Conservation (phyloP, 352 stramenopile genomes). For the Phytophthora chlamydospora region DNA sequence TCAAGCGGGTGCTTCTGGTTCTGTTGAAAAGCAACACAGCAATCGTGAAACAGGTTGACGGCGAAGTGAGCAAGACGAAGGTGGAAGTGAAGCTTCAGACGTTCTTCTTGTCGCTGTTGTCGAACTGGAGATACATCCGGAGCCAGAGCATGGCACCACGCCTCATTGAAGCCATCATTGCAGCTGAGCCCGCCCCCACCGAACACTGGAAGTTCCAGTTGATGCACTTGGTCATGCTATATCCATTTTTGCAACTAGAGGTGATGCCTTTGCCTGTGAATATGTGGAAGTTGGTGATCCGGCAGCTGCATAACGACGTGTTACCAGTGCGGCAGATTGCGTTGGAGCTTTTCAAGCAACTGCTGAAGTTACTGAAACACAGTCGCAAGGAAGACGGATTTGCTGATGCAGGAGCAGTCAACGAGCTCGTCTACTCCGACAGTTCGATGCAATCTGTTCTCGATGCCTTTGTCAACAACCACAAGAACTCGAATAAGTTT, state of each 20-base stretch:
- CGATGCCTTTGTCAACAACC: conserved; percentile 58
- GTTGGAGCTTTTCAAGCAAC: conserved; percentile 52
- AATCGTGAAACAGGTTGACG: conserved; percentile 59
- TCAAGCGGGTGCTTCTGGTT: conserved; percentile 48
- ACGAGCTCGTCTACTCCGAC: conserved; percentile 51
- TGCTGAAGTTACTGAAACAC: conserved; percentile 57
- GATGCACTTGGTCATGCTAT: conserved; percentile 74
- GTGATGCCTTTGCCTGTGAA: conserved; percentile 44
- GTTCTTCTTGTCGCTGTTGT: conserved; percentile 60
- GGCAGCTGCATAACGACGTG: conserved; percentile 61
- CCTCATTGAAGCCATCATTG: conserved; percentile 44
- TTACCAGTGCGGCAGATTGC: conserved; percentile 68
- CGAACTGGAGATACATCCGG: conserved; percentile 59
- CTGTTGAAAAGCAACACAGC: conserved; percentile 55
- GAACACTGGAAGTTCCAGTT: conserved; percentile 84
- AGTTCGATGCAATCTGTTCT: conserved; percentile 50
- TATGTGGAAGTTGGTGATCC: conserved; percentile 62
- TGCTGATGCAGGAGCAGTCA: conserved; percentile 15
- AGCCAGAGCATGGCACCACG: conserved; percentile 9
- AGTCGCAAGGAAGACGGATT: conserved; percentile 2
- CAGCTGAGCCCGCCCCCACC: conserved; percentile 39
- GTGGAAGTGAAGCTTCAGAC: conserved; percentile 57
- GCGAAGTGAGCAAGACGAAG: conserved; percentile 62
- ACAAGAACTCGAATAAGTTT: conserved; percentile 68
- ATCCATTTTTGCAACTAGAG: conserved; percentile 61